Evolutionary conservation across 768 basidiomycete species (phyloP).

Genomic region (Phylloporus sp.): DNA sequence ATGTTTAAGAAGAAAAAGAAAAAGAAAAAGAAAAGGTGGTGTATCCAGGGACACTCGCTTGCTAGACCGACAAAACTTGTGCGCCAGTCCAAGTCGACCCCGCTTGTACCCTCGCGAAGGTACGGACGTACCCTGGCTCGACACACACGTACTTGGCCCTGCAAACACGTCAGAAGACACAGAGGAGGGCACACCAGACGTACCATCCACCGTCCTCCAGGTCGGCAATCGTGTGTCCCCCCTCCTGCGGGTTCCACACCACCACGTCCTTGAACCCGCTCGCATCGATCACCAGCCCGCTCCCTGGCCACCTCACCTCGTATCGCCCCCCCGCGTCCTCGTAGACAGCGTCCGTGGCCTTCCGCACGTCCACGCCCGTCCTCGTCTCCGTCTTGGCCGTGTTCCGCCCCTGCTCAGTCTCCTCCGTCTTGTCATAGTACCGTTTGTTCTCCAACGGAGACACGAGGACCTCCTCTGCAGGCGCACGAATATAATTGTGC

Average conservation of each 20-base stretch:
- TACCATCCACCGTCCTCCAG: constrained; percentile 91
- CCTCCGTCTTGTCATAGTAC: constrained; percentile 82
- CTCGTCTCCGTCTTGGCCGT: constrained; percentile 56
- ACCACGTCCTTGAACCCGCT: constrained; percentile 73
- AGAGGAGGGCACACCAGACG: constrained; percentile 17
- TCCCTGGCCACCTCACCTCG: constrained; percentile 56
- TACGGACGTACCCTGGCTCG: constrained; percentile 83
- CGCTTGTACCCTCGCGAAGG: constrained; percentile 59
- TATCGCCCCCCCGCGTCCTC: constrained; percentile 57
- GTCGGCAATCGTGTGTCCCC: constrained; percentile 73
- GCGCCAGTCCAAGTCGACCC: constrained; percentile 75
- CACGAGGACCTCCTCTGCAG: constrained; percentile 56
- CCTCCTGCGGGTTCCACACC: constrained; percentile 90
- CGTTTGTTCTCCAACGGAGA: constrained; percentile 57
- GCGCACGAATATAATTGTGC: constrained; percentile 82
- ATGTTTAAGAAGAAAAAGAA: not conserved
- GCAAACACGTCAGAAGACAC: constrained; percentile 1
- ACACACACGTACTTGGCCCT: constrained; percentile 88
- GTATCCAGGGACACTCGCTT: constrained; percentile 14
- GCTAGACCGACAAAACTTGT: constrained; percentile 58
- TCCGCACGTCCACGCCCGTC: constrained; percentile 59
- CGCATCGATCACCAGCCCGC: constrained; percentile 50
- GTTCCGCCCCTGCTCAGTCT: constrained; percentile 45
- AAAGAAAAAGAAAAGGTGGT: not conserved
- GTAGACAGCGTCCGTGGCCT: constrained; percentile 74